Percentiles rank a stretch among this genome's conserved stretches.
Conservation (phyloP, 805 yeast genomes). For the Wickerhamomyces canadensis region DNA sequence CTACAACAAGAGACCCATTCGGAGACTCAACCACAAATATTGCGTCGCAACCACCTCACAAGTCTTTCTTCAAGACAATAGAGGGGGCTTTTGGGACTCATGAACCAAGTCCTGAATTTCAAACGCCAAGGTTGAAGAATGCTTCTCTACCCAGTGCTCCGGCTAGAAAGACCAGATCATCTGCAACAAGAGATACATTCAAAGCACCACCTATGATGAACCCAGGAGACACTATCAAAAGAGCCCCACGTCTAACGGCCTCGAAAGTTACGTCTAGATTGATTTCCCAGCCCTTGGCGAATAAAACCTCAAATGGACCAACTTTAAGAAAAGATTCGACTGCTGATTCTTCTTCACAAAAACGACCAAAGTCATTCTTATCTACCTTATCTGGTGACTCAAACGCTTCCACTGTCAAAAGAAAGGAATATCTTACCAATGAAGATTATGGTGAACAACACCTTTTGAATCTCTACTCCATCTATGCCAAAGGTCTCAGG, state of each 20-base stretch:
- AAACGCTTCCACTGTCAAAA: constrained; percentile 5
- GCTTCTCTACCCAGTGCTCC: constrained; percentile 33
- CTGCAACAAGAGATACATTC: constrained; percentile 9
- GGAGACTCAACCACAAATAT: constrained; percentile 21
- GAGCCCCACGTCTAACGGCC: constrained; percentile 29
- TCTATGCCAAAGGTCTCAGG: constrained; percentile 56
- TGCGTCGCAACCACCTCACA: constrained; percentile 4
- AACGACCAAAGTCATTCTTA: constrained; percentile 3
- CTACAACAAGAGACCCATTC: constrained; percentile 23
- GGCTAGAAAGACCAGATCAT: constrained; percentile 29
- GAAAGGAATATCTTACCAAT: constrained; percentile 12
- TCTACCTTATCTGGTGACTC: neutral
- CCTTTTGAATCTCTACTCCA: constrained; percentile 41
- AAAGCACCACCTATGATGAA: constrained; percentile 17
- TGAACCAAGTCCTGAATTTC: constrained; percentile 25
- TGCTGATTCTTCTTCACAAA: constrained; percentile 15
- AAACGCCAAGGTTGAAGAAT: constrained; percentile 38
- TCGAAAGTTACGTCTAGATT: constrained; percentile 44
- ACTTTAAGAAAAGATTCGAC: constrained; percentile 6
- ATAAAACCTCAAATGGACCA: constrained; percentile 9
- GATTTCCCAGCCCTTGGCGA: constrained; percentile 34
- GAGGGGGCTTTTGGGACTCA: constrained; percentile 15
- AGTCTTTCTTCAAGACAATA: constrained; percentile 10
- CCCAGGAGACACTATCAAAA: constrained; percentile 18
- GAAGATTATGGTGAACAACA: constrained; percentile 33